Evolutionary conservation across 371 early-diverging fungal genomes (phyloP), one percentile per base, ranked within the genome.

Genomic region (Gilbertella persicaria): DNA sequence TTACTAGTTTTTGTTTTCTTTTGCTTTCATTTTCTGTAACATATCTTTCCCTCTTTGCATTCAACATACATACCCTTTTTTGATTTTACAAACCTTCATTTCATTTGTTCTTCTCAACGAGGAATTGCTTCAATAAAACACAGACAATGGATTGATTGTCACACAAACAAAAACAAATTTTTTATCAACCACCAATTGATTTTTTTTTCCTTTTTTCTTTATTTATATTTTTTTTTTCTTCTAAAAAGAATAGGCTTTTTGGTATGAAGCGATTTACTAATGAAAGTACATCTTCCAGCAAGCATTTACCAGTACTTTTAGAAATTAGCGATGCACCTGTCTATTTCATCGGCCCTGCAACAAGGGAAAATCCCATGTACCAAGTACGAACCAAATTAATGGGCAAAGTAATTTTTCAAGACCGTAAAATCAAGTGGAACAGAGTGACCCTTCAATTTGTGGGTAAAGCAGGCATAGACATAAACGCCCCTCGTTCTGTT

Each of bases 341-440:
- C 4, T 71, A 62, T 42, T 71, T 71, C 23, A 71, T 76, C 30
- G 77, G 77, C 0, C 77, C 77, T 14, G 73, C 73, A 8, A 65
- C 60, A 4, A 46, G 64, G 23, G 71, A 68, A 7, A 76, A 73
- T 17, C 73, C 77, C 21, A 75, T 75, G 75, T 64, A 69, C 2
- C 69, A 70, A 12, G 47, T 73, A 2, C 67, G 77, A 21, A 62
- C 77, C 1, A 71, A 67, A 24, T 47, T 76, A 19, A 55, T 69
- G 55, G 77, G 77, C 3, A 62, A 47, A 10, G 73, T 76, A 10
- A 29, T 58, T n/a, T 73, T 76, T 40, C 53, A 65, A 33, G 71
- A 71, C 40, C 60, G 60, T 21, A 75, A 75, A 45, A 64, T 73
- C 23, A 73, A 76, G 43, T 76, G 77, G 77, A 70, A 73, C 41